Base-by-base conservation (phyloP, 2,329 filamentous ascomycete species). In the Pseudonectria foliicola region DNA sequence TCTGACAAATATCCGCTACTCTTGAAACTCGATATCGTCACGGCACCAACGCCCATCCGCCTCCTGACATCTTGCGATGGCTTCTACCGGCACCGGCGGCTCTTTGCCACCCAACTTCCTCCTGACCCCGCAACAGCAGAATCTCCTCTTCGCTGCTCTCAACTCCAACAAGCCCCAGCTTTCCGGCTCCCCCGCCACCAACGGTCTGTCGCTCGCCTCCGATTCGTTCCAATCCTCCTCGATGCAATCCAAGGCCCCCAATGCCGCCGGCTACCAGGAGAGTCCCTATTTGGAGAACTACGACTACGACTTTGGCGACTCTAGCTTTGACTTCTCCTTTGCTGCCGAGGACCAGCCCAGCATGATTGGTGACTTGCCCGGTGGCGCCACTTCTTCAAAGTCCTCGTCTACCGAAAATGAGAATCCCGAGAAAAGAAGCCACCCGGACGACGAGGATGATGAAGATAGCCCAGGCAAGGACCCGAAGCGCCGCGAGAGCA, bases 281-380 rank as follows among this genome's bases (percentile, higher is more conserved):
- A 92, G 83, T 44, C 87, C 89, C 0, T 89, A 81, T 53, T 70
- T 93, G 38, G 87, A 95, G 55, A 59, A 57, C 45, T 92, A 88
- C 51, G 80, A 84, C 46, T 81, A 84, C 45, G 80, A 85, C 30
- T 79, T 87, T 38, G 85, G 89, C 39, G 84, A 89, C 52, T 75
- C 73, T 25, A 80, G 71, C 55, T 89, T 87, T 56, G 84, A 88
- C 49, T 89, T 89, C 33, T 63, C 60, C 15, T 57, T 61, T 42
- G 64, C 64, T 42, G 31, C 25, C 33, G 49, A 50, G 34, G 66
- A 76, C 40, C 71, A 79, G 25, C 69, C 73, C 37, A 72, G 77
- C 43, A 77, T 92, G 75, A 89, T 90, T 52, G 86, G 83, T 18
- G 82, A 85, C 38, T 63, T 90, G 14, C 82, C 83, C 10, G 38